Percentiles rank a stretch among this genome's conserved stretches.
phyloP scores from a whole-genome alignment of 352 stramenopile species.

The Pythium biforme region DNA sequence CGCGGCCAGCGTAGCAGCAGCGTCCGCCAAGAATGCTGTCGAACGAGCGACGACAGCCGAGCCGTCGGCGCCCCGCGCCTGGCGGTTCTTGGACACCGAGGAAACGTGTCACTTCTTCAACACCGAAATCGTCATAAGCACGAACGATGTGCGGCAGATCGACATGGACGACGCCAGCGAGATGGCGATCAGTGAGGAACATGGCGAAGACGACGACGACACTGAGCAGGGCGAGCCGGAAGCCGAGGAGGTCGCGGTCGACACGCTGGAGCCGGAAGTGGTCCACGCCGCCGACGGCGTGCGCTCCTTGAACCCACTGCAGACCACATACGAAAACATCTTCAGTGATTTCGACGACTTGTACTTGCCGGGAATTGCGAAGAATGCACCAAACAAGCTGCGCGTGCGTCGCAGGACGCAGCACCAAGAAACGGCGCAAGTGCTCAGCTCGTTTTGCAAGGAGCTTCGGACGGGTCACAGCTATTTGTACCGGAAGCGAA shows the following conservation, averaged over 20 bases:
- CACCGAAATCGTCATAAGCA: conserved; percentile 52
- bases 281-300: neutral
- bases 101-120: conserved; percentile 75
- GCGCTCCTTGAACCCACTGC: neutral
- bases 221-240: conserved; percentile 22
- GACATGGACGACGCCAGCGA: conserved; percentile 30
- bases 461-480: conserved; percentile 23
- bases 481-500: conserved; percentile 58
- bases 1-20: neutral
- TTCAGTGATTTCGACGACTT: conserved; percentile 60
- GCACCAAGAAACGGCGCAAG: conserved; percentile 22
- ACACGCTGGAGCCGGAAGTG: neutral
- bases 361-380: conserved; percentile 32
- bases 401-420: conserved; percentile 14
- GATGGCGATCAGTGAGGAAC: conserved; percentile 31
- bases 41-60: neutral
- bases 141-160: conserved; percentile 50
- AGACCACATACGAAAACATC: conserved; percentile 46
- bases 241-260: neutral
- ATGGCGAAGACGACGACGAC: conserved; percentile 31
- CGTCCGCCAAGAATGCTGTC: neutral
- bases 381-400: conserved; percentile 3
- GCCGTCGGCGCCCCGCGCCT: conserved; percentile 1
- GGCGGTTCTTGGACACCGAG: conserved; percentile 47
- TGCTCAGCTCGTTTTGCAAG: conserved; percentile 19